Percentiles rank a stretch among this genome's conserved stretches.
Evolutionary conservation across 108 stramenopile genomes (phyloP).

Genomic region (Cafeteria roenbergensis): DNA sequence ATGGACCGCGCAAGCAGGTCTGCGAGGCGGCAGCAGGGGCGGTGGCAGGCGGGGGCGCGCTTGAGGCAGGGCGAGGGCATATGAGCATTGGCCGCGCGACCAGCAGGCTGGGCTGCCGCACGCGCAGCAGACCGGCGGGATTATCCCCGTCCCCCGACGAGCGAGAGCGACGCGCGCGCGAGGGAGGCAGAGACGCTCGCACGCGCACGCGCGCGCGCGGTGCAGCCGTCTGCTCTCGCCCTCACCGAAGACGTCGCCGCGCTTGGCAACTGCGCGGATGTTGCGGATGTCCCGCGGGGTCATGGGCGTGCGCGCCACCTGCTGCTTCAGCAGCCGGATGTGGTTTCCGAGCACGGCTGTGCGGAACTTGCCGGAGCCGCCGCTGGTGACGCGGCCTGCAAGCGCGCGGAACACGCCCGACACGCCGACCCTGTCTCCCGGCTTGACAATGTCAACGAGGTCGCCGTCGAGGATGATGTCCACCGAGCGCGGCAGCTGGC

Average conservation of each 20-base stretch:
- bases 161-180: no score
- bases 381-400: slow-evolving; percentile 32
- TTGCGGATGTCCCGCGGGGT: slow-evolving; percentile 58
- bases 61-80: no score
- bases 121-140: no score
- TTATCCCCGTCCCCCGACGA: no score
- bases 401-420: slow-evolving; percentile 80
- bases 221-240: no score
- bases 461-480: slow-evolving; percentile 80
- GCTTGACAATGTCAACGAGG: slow-evolving; percentile 81
- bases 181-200: no score
- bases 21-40: background rate
- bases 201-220: no score
- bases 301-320: slow-evolving; percentile 59
- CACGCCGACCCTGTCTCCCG: slow-evolving; percentile 82
- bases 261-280: slow-evolving; percentile 62
- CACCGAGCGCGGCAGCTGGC: slow-evolving; percentile 86
- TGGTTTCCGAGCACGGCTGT: slow-evolving; percentile 89
- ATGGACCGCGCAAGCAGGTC: slow-evolving; percentile 59
- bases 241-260: slow-evolving; percentile 50
- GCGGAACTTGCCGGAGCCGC: slow-evolving; percentile 65
- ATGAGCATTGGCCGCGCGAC: no score
- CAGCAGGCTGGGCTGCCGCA: no score
- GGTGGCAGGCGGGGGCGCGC: no score
- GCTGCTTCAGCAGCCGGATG: slow-evolving; percentile 69